Evolutionary conservation across 768 basidiomycete species (phyloP).

Genomic region (Suillus occidentalis): DNA sequence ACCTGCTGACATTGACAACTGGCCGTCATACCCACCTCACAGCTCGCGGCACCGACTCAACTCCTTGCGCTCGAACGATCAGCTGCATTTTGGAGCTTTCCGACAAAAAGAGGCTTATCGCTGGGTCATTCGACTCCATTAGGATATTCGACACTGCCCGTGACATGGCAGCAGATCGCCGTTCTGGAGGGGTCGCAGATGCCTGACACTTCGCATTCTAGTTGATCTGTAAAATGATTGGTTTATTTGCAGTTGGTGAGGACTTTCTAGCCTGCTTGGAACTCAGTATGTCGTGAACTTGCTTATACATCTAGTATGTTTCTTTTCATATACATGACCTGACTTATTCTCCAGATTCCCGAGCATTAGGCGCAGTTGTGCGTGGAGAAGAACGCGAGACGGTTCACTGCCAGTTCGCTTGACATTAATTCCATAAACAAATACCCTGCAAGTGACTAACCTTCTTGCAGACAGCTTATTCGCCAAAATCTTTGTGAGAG

Average conservation of each 20-base stretch:
- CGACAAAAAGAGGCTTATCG: too few species aligned
- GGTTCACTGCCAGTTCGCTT: too few species aligned
- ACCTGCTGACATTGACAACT: too few species aligned
- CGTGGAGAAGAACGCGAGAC: neutral
- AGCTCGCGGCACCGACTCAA: too few species aligned
- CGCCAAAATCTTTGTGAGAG: too few species aligned
- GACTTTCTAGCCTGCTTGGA: neutral
- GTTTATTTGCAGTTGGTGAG: neutral
- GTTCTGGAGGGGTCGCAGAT: too few species aligned
- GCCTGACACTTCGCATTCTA: neutral
- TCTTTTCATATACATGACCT: neutral
- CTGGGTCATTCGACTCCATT: too few species aligned
- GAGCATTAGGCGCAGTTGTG: neutral
- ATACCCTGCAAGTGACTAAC: neutral
- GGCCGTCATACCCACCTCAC: too few species aligned
- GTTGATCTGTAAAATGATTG: neutral
- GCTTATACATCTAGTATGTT: neutral
- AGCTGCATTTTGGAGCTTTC: neutral
- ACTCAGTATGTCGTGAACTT: neutral
- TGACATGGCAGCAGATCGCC: too few species aligned
- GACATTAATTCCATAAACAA: neutral
- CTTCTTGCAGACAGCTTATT: neutral
- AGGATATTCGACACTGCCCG: too few species aligned
- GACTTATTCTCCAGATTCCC: neutral
- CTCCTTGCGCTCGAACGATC: too few species aligned